Conservation (phyloP, 805 yeast species). For the Saccharomycopsis amapae region DNA sequence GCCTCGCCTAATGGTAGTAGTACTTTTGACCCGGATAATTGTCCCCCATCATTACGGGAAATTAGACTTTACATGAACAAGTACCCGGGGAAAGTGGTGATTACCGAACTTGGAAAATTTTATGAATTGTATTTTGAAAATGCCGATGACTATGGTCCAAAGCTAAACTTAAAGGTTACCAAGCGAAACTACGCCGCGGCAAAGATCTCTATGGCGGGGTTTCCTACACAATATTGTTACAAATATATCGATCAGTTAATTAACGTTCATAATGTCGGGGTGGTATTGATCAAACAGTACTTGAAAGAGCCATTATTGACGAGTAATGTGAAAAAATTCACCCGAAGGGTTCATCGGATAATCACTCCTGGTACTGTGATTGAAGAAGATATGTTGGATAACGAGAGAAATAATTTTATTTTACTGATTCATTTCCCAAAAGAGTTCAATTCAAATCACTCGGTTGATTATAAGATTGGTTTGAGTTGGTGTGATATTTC, state of each 20-base stretch:
- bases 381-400: conserved; percentile 77
- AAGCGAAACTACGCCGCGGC: conserved; percentile 35
- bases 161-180: conserved; percentile 67
- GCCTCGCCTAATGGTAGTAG: neutral
- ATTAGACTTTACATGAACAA: conserved; percentile 36
- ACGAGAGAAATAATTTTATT: conserved; percentile 62
- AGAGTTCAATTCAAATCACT: conserved; percentile 32
- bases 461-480: conserved; percentile 48
- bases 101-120: conserved; percentile 81
- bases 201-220: conserved; percentile 80
- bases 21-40: neutral
- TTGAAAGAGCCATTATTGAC: neutral
- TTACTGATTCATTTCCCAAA: conserved; percentile 58
- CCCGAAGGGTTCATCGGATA: conserved; percentile 68
- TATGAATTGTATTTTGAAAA: conserved; percentile 87
- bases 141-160: conserved; percentile 65
- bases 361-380: conserved; percentile 90
- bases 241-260: conserved; percentile 71
- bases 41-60: conserved; percentile 19
- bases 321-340: conserved; percentile 34
- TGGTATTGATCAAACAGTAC: conserved; percentile 75
- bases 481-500: conserved; percentile 86
- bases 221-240: conserved; percentile 66
- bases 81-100: conserved; percentile 48
- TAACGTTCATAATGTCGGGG: conserved; percentile 59